Evolutionary conservation across 352 stramenopile genomes (phyloP).

Genomic region (Globisporangium emineosum): DNA sequence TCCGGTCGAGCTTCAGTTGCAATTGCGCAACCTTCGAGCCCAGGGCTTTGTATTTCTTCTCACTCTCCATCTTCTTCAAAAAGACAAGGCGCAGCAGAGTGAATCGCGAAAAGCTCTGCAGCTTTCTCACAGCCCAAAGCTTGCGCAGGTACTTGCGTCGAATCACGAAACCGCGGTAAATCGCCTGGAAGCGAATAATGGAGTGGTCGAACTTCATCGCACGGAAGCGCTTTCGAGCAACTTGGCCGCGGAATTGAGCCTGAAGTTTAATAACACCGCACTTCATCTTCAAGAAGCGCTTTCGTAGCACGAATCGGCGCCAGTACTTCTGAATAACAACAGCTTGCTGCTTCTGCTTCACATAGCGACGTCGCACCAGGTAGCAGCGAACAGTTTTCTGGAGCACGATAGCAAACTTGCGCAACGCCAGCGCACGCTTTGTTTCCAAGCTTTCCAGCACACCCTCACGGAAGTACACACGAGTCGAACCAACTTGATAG

Average conservation of each 20-base stretch:
- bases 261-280: slow-evolving; percentile 55
- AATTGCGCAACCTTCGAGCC: slow-evolving; percentile 70
- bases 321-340: slow-evolving; percentile 74
- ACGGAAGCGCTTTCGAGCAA: slow-evolving; percentile 59
- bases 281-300: slow-evolving; percentile 52
- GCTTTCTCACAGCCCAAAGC: slow-evolving; percentile 37
- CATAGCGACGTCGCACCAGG: slow-evolving; percentile 50
- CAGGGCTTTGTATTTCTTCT: slow-evolving; percentile 72
- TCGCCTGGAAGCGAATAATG: slow-evolving; percentile 74
- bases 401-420: slow-evolving; percentile 67
- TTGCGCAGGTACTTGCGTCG: slow-evolving; percentile 54
- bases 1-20: slow-evolving; percentile 66
- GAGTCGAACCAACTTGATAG: slow-evolving; percentile 82
- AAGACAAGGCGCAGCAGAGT: slow-evolving; percentile 74
- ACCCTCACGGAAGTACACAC: slow-evolving; percentile 85
- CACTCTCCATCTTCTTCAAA: slow-evolving; percentile 76
- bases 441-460: slow-evolving; percentile 78
- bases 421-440: slow-evolving; percentile 66
- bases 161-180: slow-evolving; percentile 54
- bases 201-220: slow-evolving; percentile 76
- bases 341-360: slow-evolving; percentile 39
- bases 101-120: slow-evolving; percentile 82
- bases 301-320: slow-evolving; percentile 61
- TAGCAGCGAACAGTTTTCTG: slow-evolving; percentile 75
- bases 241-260: slow-evolving; percentile 49